Evolutionary conservation across 768 basidiomycete species (phyloP).

Genomic region (Suillus tomentosus): DNA sequence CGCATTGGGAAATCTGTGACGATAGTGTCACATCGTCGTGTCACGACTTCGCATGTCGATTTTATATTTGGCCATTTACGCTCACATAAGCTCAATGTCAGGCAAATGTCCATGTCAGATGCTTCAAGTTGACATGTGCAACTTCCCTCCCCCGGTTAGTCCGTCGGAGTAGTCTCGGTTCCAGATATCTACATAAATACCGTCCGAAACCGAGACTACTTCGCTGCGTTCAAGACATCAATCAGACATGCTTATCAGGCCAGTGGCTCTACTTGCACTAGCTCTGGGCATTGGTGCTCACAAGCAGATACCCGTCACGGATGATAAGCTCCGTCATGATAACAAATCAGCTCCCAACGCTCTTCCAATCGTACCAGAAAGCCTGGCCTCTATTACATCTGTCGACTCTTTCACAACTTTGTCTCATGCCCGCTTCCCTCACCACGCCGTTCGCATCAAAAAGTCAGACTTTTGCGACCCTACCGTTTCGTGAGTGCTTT

Average conservation of each 20-base stretch:
- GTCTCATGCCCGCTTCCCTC: conserved; percentile 52
- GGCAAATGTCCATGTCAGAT: background rate
- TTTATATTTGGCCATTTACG: no score
- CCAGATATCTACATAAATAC: conserved; percentile 1
- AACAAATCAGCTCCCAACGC: no score
- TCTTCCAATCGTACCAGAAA: background rate
- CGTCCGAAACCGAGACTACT: background rate
- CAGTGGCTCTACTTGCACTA: background rate
- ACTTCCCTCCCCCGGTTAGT: background rate
- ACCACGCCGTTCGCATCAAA: conserved; percentile 58
- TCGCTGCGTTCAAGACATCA: background rate
- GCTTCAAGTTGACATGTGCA: background rate
- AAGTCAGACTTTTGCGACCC: conserved; percentile 64
- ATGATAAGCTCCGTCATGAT: background rate
- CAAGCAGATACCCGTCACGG: background rate
- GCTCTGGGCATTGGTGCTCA: background rate
- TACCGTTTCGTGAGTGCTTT: conserved; percentile 43
- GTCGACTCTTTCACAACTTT: conserved; percentile 39
- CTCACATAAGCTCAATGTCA: no score
- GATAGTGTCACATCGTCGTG: background rate
- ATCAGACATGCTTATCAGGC: conserved; percentile 1
- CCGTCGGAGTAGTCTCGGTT: conserved; percentile 5
- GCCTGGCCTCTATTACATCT: conserved; percentile 29
- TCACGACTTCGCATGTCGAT: background rate
- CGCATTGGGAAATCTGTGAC: background rate